These are phyloP conservation scores for Salix viminalis DNA, from an alignment of 345 rosid genomes.

Conservation along the genomic window DNA sequence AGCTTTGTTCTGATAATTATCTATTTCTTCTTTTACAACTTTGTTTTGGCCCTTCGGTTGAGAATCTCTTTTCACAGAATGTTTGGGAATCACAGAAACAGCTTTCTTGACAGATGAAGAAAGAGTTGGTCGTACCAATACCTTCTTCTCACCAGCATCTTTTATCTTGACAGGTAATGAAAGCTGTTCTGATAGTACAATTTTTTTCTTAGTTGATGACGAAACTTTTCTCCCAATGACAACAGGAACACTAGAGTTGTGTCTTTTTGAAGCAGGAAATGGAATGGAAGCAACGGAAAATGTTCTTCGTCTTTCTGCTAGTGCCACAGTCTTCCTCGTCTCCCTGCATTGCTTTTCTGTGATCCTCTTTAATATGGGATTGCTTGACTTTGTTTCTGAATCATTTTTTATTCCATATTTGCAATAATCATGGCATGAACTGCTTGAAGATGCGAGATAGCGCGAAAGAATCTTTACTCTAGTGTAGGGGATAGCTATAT, in stretches of 20 bases:
- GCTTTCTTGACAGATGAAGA: conserved; percentile 8
- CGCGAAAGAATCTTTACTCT: conserved; percentile 23
- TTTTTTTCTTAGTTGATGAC: conserved; percentile 13
- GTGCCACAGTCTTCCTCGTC: conserved; percentile 14
- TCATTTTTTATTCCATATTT: conserved; percentile 16
- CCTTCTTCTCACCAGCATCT: conserved; percentile 18
- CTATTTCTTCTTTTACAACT: conserved; percentile 9
- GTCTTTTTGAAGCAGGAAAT: conserved; percentile 16
- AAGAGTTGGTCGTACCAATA: neutral
- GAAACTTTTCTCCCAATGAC: conserved; percentile 14
- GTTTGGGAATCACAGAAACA: conserved; percentile 3
- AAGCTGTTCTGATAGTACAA: conserved; percentile 9
- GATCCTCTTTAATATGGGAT: conserved; percentile 17
- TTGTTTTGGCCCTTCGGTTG: neutral
- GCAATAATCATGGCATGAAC: conserved; percentile 29
- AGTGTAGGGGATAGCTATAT: conserved; percentile 23
- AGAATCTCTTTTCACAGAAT: conserved; percentile 3
- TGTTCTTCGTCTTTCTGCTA: conserved; percentile 20
- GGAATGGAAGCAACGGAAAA: conserved; percentile 5
- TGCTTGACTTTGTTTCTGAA: neutral
- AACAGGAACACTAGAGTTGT: conserved; percentile 12
- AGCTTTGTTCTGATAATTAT: neutral
- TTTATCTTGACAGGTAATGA: conserved; percentile 11
- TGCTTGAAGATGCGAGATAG: conserved; percentile 19
- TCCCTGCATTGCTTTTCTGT: conserved; percentile 7